Base-by-base conservation (phyloP, 192 early-diverging fungal genomes). In the Coemansia sp. region DNA sequence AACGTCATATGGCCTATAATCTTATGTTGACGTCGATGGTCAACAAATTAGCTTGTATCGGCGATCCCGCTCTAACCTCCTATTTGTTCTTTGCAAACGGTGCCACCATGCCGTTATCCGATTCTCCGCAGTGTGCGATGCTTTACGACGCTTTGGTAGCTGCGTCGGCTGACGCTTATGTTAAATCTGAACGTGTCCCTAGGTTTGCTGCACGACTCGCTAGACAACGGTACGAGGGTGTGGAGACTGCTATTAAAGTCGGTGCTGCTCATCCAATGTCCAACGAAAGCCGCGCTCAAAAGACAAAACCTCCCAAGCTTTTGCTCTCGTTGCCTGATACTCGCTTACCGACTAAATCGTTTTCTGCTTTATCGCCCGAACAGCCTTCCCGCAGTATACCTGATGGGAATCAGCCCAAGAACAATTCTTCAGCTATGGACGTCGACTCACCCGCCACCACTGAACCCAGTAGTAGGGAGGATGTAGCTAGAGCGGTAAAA, bases 1-100 rank as follows among this genome's bases (percentile, higher is more conserved):
- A 80, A 53, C 80, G 79, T 12, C 79, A 87, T n/a, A 85, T 89
- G 69, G 88, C 87, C 31, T 84, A 87, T 27, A 88, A 88, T 62
- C 69, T 89, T 58, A 50, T 87, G 69, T 69, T 89, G 3, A 89
- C 88, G 10, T 85, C 86, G 53, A 87, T 89, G 39, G 33, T 88
- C 24, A 75, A 81, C 47, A 83, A 83, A 40, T 76, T 89, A 0
- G 75, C 79, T 12, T 83, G 86, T 29, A 53, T 89, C 1, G 85
- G 75, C 1, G 81, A 89, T 67, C 83, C 76, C 1, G 73, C 76
- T 0, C 70, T 85, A 1, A 61, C 60, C 5, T 69, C 80, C 13
- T 83, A 61, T 24, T 27, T 83, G 66, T 83, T 83, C 44, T 34
- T 83, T 36, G 80, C 80, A 11, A 83, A 72, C 60, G 62, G 66